Evolutionary conservation across 306 rosid genomes (phyloP).

Genomic region (Quercus cerris): DNA sequence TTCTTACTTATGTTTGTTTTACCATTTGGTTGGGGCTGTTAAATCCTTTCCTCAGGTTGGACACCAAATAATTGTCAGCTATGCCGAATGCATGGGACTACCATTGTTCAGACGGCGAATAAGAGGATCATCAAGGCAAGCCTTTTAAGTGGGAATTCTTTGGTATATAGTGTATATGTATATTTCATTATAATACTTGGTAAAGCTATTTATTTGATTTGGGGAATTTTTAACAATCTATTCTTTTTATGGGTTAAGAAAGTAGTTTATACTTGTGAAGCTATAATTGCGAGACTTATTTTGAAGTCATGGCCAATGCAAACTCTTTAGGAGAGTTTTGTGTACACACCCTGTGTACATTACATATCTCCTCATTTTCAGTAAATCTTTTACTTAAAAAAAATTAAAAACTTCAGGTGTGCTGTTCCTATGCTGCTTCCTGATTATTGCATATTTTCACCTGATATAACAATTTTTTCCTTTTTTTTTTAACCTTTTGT

Average conservation of each 20-base stretch:
- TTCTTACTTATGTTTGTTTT: neutral
- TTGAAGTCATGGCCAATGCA: neutral
- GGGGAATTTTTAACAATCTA: conserved; percentile 4
- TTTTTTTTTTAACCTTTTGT: too few species aligned
- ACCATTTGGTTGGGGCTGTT: neutral
- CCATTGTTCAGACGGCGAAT: conserved; percentile 91
- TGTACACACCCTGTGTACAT: too few species aligned
- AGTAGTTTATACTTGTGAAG: neutral
- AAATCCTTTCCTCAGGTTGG: conserved; percentile 73
- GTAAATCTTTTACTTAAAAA: too few species aligned
- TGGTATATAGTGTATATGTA: neutral
- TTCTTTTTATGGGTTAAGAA: neutral
- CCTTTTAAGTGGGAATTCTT: conserved; percentile 35
- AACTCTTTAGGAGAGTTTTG: neutral
- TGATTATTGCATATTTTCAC: too few species aligned
- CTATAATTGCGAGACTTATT: neutral
- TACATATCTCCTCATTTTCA: too few species aligned
- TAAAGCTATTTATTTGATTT: conserved; percentile 19
- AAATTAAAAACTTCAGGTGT: too few species aligned
- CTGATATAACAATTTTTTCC: too few species aligned
- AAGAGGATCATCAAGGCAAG: conserved; percentile 96
- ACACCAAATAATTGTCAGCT: conserved; percentile 80
- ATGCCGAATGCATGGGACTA: conserved; percentile 96
- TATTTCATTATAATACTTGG: too few species aligned
- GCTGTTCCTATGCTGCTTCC: too few species aligned